A percentile compares a stretch with the other conserved stretches of the same genome.
These are phyloP conservation scores for Lizanozyma gosingica DNA, from an alignment of 1,139 yeast genomes.

Conservation along the genomic window DNA sequence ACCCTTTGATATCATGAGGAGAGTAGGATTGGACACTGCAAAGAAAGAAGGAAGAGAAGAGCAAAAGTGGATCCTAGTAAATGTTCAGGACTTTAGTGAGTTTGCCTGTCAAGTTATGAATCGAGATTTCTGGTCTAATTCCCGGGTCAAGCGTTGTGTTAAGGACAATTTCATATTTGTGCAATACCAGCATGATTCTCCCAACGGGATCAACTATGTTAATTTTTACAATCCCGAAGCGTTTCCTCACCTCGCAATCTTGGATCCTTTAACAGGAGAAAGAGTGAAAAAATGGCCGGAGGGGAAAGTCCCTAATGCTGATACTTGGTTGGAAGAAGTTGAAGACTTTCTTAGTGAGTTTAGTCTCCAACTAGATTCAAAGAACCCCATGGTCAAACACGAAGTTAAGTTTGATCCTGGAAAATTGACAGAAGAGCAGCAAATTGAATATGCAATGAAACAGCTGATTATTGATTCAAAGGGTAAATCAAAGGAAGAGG, in stretches of 20 bases:
- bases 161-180: conserved; percentile 65
- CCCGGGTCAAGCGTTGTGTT: conserved; percentile 55
- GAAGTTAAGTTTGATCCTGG: conserved; percentile 48
- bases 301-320: conserved; percentile 48
- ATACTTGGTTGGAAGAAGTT: conserved; percentile 52
- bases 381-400: conserved; percentile 61
- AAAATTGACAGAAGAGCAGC: conserved; percentile 74
- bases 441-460: conserved; percentile 66
- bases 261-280: conserved; percentile 96
- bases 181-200: conserved; percentile 72
- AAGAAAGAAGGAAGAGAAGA: conserved; percentile 52
- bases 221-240: conserved; percentile 60
- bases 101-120: conserved; percentile 86
- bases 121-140: conserved; percentile 85
- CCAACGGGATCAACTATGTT: conserved; percentile 60
- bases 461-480: conserved; percentile 37
- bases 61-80: conserved; percentile 77
- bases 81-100: conserved; percentile 77
- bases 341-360: conserved; percentile 52
- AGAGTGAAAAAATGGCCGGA: conserved; percentile 63
- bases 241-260: conserved; percentile 82
- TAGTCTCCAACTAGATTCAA: conserved; percentile 55
- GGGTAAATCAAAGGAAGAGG: conserved; percentile 7
- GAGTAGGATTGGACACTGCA: conserved; percentile 62
- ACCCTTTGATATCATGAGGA: conserved; percentile 80